phyloP scores from a whole-genome alignment of 2,329 filamentous ascomycete species.

The Ophiostoma novo-ulmi region DNA sequence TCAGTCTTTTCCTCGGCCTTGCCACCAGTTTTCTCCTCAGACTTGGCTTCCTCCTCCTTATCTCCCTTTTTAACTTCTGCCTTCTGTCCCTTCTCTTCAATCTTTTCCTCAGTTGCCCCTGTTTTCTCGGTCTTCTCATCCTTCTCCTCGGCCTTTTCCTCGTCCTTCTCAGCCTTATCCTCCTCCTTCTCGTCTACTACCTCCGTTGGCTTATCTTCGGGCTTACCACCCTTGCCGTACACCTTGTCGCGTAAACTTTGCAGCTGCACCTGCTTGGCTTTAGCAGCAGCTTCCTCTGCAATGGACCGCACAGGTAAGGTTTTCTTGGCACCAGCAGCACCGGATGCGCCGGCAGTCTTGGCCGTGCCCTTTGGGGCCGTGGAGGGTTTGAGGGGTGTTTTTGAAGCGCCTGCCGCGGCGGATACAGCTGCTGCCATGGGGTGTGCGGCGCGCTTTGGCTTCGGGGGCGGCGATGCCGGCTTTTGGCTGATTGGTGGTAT shows the following conservation, averaged over 20 bases:
- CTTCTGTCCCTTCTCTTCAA: background rate
- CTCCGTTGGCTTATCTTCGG: background rate
- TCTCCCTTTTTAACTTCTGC: background rate
- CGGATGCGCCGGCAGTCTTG: conserved; percentile 28
- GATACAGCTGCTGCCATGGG: conserved; percentile 12
- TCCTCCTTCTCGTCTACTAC: background rate
- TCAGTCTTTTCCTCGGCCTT: background rate
- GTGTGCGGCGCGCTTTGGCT: conserved; percentile 14
- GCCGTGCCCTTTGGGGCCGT: conserved; percentile 27
- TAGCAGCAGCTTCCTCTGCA: conserved; percentile 61
- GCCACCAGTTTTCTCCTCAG: background rate
- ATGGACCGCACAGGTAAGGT: conserved; percentile 48
- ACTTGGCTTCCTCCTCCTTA: background rate
- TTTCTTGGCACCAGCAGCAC: conserved; percentile 21
- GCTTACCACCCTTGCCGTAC: conserved; percentile 40
- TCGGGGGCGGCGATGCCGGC: conserved; percentile 38
- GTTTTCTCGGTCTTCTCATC: background rate
- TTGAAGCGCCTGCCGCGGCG: background rate
- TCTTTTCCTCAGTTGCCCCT: conserved; percentile 9
- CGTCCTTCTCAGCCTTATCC: conserved; percentile 5
- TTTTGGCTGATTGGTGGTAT: conserved; percentile 52
- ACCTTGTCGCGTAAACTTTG: conserved; percentile 52
- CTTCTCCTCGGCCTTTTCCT: background rate
- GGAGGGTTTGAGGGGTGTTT: conserved; percentile 9
- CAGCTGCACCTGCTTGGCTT: conserved; percentile 56